phyloP scores from a whole-genome alignment of 2,329 filamentous ascomycete genomes.

The Zymoseptoria crescenta region DNA sequence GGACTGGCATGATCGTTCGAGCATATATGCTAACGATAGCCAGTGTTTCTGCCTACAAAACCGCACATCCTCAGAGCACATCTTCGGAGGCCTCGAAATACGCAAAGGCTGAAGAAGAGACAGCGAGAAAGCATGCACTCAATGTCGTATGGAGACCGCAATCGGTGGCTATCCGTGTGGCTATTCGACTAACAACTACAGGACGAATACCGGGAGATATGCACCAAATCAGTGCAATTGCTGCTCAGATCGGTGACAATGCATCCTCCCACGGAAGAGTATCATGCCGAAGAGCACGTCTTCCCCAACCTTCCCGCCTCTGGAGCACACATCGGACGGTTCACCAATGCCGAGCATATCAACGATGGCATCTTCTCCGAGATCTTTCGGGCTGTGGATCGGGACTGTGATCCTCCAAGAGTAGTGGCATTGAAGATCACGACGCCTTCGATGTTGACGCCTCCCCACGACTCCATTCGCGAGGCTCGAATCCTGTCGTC shows the following conservation, averaged over 20 bases:
- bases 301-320: constrained; percentile 25
- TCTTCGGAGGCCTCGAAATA: constrained; percentile 45
- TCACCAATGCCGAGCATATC: constrained; percentile 49
- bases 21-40: neutral
- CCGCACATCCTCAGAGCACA: constrained; percentile 36
- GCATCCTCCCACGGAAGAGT: constrained; percentile 17
- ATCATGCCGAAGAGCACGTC: constrained; percentile 23
- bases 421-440: constrained; percentile 79
- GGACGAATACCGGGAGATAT: constrained; percentile 48
- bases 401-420: constrained; percentile 15
- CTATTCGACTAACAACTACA: constrained; percentile 32
- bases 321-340: constrained; percentile 45
- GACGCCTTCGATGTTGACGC: constrained; percentile 59
- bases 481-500: constrained; percentile 67
- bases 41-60: constrained; percentile 45
- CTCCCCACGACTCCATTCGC: constrained; percentile 73
- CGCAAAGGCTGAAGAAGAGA: constrained; percentile 60
- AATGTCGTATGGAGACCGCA: constrained; percentile 45
- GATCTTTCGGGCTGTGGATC: constrained; percentile 61
- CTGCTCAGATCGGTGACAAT: constrained; percentile 28
- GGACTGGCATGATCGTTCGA: too few species aligned
- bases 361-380: constrained; percentile 69
- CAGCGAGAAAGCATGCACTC: constrained; percentile 51
- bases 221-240: constrained; percentile 25
- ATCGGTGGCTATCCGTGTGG: constrained; percentile 16